Percentiles rank a stretch among this genome's conserved stretches.
phyloP scores from a whole-genome alignment of 2,329 filamentous ascomycete genomes.

The Fragosphaeria purpurea region DNA sequence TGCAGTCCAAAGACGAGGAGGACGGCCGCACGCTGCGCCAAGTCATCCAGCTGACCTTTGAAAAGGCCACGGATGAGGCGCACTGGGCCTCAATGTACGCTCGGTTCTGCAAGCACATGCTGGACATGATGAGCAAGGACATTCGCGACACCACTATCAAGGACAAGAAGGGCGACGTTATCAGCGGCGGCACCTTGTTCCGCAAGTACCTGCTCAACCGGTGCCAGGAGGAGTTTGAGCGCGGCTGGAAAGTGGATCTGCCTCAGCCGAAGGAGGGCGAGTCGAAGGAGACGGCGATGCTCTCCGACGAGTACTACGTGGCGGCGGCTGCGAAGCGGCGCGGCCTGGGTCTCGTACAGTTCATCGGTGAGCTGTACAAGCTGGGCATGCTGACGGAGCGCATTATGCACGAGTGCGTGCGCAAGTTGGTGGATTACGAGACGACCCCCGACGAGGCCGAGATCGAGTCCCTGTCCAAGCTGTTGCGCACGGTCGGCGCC shows the following conservation, averaged over 20 bases:
- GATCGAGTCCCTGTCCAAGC: constrained; percentile 88
- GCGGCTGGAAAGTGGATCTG: constrained; percentile 87
- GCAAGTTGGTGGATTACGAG: constrained; percentile 92
- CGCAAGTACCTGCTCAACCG: constrained; percentile 97
- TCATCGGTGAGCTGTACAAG: constrained; percentile 99
- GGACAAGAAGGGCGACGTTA: constrained; percentile 79
- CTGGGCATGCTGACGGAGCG: constrained; percentile 95
- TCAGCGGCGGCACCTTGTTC: constrained; percentile 90
- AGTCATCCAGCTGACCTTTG: constrained; percentile 97
- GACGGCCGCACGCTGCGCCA: constrained; percentile 92
- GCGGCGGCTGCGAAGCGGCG: constrained; percentile 91
- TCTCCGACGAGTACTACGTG: constrained; percentile 94
- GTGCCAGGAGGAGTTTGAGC: constrained; percentile 98
- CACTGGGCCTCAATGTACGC: constrained; percentile 99
- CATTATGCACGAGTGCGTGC: constrained; percentile 99
- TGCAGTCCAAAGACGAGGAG: constrained; percentile 86
- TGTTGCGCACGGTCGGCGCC: constrained; percentile 81
- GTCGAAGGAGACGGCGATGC: constrained; percentile 65
- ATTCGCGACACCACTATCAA: constrained; percentile 92
- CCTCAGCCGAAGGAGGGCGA: constrained; percentile 69
- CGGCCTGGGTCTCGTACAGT: constrained; percentile 95
- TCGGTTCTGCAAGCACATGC: constrained; percentile 95
- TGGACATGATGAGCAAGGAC: constrained; percentile 87
- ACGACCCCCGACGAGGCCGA: constrained; percentile 90
- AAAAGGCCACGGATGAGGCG: constrained; percentile 96